Evolutionary conservation across 306 rosid genomes (phyloP).

Genomic region (Vigna angularis): DNA sequence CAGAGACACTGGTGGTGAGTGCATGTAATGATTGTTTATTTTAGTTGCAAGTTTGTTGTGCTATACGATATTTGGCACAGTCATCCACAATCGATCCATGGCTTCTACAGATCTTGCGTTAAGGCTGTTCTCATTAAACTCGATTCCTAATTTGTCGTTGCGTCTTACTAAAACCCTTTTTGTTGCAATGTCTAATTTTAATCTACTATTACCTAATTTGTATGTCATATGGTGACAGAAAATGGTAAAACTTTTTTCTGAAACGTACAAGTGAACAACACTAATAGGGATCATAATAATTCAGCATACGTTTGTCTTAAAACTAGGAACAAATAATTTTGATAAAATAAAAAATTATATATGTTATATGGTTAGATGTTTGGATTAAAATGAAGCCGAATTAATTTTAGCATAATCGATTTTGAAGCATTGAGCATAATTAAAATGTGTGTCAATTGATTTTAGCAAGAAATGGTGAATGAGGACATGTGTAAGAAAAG

Average conservation of each 20-base stretch:
- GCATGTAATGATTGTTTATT: conserved; percentile 35
- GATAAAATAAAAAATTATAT: too few relatives aligned
- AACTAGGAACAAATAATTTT: too few relatives aligned
- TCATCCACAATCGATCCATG: neutral
- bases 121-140: neutral
- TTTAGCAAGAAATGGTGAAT: neutral
- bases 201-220: neutral
- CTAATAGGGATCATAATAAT: conserved; percentile 2
- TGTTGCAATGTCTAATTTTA: conserved; percentile 1
- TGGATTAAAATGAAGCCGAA: neutral
- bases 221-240: neutral
- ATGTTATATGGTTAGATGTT: neutral
- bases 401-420: neutral
- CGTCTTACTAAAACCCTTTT: conserved; percentile 17
- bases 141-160: neutral
- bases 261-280: neutral
- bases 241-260: neutral
- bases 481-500: neutral
- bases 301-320: neutral
- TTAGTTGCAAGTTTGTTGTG: neutral
- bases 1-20: conserved; percentile 32
- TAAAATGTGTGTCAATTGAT: neutral
- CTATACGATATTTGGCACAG: neutral
- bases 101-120: neutral
- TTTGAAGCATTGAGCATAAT: neutral